Percentiles rank a stretch among this genome's conserved stretches.
Conservation (phyloP, 352 stramenopile genomes). For the Pythium myriotylum region DNA sequence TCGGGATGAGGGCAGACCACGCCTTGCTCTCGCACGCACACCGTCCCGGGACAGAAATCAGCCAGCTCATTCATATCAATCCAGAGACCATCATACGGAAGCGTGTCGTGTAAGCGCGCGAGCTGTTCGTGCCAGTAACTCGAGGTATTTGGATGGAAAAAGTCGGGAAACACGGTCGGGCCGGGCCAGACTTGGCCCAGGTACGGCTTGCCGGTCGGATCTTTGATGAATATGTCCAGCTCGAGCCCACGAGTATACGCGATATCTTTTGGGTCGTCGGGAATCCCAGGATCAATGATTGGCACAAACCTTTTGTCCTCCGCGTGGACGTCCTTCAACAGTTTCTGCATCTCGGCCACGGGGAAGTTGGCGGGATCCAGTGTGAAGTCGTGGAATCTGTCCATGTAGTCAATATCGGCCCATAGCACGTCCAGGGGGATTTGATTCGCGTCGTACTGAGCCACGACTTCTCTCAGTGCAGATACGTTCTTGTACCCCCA, state of each 20-base stretch:
- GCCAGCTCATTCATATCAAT: constrained; percentile 90
- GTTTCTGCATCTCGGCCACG: constrained; percentile 28
- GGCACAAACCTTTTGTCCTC: constrained; percentile 69
- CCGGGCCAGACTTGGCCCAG: constrained; percentile 83
- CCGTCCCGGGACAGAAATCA: constrained; percentile 66
- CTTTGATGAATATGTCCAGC: constrained; percentile 81
- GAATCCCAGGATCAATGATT: constrained; percentile 86
- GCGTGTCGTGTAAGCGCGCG: constrained; percentile 44
- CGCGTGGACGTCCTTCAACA: constrained; percentile 57
- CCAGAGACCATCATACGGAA: constrained; percentile 77
- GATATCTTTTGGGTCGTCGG: constrained; percentile 47
- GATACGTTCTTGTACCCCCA: constrained; percentile 38
- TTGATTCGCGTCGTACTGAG: constrained; percentile 37
- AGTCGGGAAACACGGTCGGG: constrained; percentile 80
- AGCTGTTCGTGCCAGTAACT: constrained; percentile 74
- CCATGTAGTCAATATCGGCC: constrained; percentile 66
- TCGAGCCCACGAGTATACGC: constrained; percentile 57
- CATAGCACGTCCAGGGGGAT: constrained; percentile 55
- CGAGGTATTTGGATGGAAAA: constrained; percentile 68
- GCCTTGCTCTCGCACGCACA: constrained; percentile 37
- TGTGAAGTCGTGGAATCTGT: constrained; percentile 60
- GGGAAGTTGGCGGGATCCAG: constrained; percentile 52
- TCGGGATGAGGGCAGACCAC: constrained; percentile 41
- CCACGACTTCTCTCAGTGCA: constrained; percentile 30
- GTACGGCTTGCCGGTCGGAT: constrained; percentile 59